Base-by-base conservation (phyloP, 2,329 filamentous ascomycete genomes). In the Fusarium penzigii region DNA sequence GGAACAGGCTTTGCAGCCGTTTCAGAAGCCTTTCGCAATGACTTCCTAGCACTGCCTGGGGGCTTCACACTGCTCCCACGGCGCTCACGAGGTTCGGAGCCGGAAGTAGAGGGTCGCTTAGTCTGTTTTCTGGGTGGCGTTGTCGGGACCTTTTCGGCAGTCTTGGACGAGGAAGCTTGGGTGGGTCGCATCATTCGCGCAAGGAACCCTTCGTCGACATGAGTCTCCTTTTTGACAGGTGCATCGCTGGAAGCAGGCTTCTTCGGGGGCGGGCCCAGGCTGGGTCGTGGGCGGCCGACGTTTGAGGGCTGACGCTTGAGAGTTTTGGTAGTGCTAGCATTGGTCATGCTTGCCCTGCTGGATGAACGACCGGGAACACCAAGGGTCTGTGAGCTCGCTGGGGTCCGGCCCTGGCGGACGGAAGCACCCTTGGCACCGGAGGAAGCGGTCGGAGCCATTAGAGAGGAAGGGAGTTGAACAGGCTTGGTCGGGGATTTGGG, bases 101-200 rank as follows among this genome's bases (percentile, higher is more conserved):
- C 58, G 4, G 63, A 49, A 13, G 61, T 58, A 14, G 65, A 62
- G 34, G 58, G 54, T 10, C 63, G 62, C 39, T 58, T 58, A 9
- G 55, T 49, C 25, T 64, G 54, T 57, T 74, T 80, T 51, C 75
- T 72, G 0, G 81, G 80, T 2, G 81, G 80, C 1, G 80, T 81
- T 0, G 72, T 58, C 2, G 77, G 72, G 1, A 68, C 68, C 72
- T 89, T 90, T 6, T 89, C 87, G 3, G 82, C 75, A 0, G 81
- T 80, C 72, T 90, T 91, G 57, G 78, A 85, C 9, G 86, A 80
- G 6, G 86, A 90, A 42, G 83, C 77, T 42, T 87, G 82, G 0
- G 89, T 92, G 2, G 89, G 89, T 39, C 88, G 78, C 84, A 87
- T 92, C 88, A 92, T 91, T 47, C 89, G 83, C n/a, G 87, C 88